Percentiles rank a stretch among this genome's conserved stretches.
Evolutionary conservation across 768 basidiomycete species (phyloP).

Genomic region (Austroboletus eburneus): DNA sequence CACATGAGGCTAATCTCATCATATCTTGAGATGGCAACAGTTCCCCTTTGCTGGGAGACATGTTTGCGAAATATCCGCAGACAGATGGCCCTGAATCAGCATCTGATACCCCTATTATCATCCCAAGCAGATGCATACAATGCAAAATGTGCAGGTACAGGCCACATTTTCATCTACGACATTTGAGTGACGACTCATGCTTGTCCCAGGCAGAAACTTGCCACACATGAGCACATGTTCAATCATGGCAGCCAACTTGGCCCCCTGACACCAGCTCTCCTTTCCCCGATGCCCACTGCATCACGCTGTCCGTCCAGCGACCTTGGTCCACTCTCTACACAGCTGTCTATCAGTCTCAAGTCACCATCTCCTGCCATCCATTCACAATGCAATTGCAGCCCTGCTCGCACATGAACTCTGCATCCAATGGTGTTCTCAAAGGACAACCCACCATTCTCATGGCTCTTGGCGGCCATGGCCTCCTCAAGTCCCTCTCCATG

Average conservation of each 20-base stretch:
- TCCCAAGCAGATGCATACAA: slow-evolving; percentile 64
- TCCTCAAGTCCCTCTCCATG: too few species aligned
- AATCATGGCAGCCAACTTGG: slow-evolving; percentile 83
- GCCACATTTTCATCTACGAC: too few species aligned
- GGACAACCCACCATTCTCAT: slow-evolving; percentile 20
- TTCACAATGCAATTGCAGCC: slow-evolving; percentile 20
- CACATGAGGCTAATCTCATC: too few species aligned
- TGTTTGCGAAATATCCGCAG: too few species aligned
- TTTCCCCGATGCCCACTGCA: slow-evolving; percentile 44
- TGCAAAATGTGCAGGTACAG: too few species aligned
- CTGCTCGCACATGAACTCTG: too few species aligned
- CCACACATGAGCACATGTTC: slow-evolving; percentile 87
- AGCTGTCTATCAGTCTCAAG: slow-evolving; percentile 21
- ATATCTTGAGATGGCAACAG: too few species aligned
- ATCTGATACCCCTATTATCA: slow-evolving; percentile 53
- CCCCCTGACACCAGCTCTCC: slow-evolving; percentile 54
- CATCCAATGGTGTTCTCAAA: slow-evolving; percentile 9
- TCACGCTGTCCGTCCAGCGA: too few species aligned
- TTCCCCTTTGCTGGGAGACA: too few species aligned
- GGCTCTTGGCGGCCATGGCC: slow-evolving; percentile 25
- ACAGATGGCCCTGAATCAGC: slow-evolving; percentile 53
- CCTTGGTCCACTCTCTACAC: background rate
- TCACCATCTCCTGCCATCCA: slow-evolving; percentile 29
- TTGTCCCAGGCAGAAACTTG: slow-evolving; percentile 62
- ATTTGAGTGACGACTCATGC: background rate